Evolutionary conservation across 2,329 filamentous ascomycete species (phyloP), one percentile per base, ranked within the genome.

Genomic region (Epichloe sp.): DNA sequence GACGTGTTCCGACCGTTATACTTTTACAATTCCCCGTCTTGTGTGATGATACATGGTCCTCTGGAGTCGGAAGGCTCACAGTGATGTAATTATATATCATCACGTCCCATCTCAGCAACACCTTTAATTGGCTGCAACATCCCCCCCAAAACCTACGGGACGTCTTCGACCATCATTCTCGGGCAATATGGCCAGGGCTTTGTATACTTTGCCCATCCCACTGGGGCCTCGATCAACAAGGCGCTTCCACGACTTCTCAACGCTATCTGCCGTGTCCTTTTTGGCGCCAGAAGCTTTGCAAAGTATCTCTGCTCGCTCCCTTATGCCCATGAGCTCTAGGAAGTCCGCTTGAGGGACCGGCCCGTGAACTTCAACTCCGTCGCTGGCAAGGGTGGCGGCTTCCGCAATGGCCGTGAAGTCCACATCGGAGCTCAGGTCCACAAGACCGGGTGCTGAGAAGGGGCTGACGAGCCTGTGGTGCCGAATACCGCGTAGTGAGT

Each of bases 101-200:
- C 31, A 31, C 19, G 19, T 42, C 10, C 11, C 40, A 23, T 21
- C 8, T 42, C 5, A 7, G 2, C 23, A 31, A 14, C 10, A 44
- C 15, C 15, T 6, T 34, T 5, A 44, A 5, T 4, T 21, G 21
- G 21, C 6, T 35, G 12, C 23, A 15, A 82, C 68, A 61, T 81
- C 91, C 93, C 91, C 93, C 0, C 93, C 93, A 71, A 98, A 97
- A 0, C 93, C 93, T 50, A 95, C 89, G 2, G 91, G 91, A 53
- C 83, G 77, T 60, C 89, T 80, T 54, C 72, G 76, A 2, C 85
- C 83, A 37, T 75, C 77, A 56, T 86, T 87, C 66, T 90, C 85
- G 0, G 93, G 93, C 60, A 97, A 64, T 59, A 98, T 88, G 12
- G 90, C 87, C 76, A 98, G 76, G 23, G 82, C 90, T 70, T 97